Evolutionary conservation across 345 rosid genomes (phyloP).

Genomic region (Angophora floribunda): DNA sequence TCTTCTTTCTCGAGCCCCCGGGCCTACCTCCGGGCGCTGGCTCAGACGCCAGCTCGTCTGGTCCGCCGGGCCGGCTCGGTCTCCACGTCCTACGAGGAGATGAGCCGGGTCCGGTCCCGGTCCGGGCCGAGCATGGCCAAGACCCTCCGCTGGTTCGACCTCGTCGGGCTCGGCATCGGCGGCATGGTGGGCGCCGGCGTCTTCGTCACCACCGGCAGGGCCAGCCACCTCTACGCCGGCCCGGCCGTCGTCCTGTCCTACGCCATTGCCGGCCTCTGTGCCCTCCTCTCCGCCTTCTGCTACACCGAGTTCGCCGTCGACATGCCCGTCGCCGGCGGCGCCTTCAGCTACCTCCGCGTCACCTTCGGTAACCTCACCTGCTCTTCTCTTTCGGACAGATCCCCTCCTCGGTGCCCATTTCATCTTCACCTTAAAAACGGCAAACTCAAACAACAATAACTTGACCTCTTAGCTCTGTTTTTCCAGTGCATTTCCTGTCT

Average conservation of each 20-base stretch:
- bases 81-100: conserved; percentile 63
- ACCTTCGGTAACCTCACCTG: conserved; percentile 50
- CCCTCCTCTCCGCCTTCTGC: conserved; percentile 92
- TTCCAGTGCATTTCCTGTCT: not conserved
- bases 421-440: not conserved
- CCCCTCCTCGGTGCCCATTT: not conserved
- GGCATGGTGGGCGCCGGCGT: conserved; percentile 99
- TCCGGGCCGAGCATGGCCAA: conserved; percentile 63
- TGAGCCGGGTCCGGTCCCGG: conserved; percentile 41
- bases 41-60: conserved; percentile 61
- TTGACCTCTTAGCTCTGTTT: not conserved
- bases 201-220: conserved; percentile 72
- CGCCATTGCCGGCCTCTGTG: conserved; percentile 95
- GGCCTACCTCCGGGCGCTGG: conserved; percentile 55
- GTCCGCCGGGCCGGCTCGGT: conserved; percentile 61
- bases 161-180: conserved; percentile 80
- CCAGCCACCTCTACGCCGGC: conserved; percentile 55
- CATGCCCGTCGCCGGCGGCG: conserved; percentile 98
- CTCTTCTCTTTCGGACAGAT: not conserved
- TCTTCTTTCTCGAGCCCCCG: conserved; percentile 58
- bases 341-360: conserved; percentile 84
- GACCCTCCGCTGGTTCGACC: conserved; percentile 80
- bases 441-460: not conserved
- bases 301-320: conserved; percentile 98
- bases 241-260: conserved; percentile 77